Percentiles rank a stretch among this genome's conserved stretches.
These are phyloP conservation scores for Pyrus pyrifolia DNA, from an alignment of 306 rosid species.

Conservation along the genomic window DNA sequence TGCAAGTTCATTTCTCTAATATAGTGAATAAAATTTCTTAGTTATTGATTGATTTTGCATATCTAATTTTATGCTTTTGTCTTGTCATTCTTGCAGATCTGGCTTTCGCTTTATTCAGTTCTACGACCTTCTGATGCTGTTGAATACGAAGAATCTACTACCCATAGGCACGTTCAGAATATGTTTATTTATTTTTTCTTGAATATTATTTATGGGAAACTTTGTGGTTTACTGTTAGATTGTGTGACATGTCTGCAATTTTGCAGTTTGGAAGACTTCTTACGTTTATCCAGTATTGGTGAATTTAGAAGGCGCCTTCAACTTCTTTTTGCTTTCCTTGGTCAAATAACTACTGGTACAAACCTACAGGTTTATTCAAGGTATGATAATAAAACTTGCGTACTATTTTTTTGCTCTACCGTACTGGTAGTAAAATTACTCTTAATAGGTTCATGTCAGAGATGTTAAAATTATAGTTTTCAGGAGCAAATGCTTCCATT, in stretches of 20 bases:
- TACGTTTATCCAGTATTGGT: slow-evolving; percentile 78
- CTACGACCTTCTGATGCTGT: slow-evolving; percentile 28
- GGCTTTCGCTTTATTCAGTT: slow-evolving; percentile 83
- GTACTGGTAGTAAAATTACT: neutral
- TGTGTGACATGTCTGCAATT: slow-evolving; percentile 6
- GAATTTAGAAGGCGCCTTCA: slow-evolving; percentile 82
- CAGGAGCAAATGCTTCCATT: neutral
- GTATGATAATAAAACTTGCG: slow-evolving; percentile 20
- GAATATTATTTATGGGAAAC: neutral
- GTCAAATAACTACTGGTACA: slow-evolving; percentile 51
- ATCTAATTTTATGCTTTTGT: neutral
- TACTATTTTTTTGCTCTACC: neutral
- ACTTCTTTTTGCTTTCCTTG: slow-evolving; percentile 83
- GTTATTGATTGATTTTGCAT: neutral
- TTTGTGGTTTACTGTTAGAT: neutral
- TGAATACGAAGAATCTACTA: slow-evolving; percentile 22
- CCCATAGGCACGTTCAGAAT: slow-evolving; percentile 43
- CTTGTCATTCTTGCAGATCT: slow-evolving; percentile 52
- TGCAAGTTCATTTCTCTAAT: neutral
- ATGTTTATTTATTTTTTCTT: neutral
- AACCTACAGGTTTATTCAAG: slow-evolving; percentile 38
- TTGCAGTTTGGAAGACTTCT: slow-evolving; percentile 83
- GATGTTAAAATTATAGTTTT: neutral
- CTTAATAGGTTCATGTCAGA: neutral
- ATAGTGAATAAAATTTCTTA: neutral